These are phyloP conservation scores for Sporothrix euskadiensis DNA, from an alignment of 2,329 filamentous ascomycete species.

Conservation along the genomic window DNA sequence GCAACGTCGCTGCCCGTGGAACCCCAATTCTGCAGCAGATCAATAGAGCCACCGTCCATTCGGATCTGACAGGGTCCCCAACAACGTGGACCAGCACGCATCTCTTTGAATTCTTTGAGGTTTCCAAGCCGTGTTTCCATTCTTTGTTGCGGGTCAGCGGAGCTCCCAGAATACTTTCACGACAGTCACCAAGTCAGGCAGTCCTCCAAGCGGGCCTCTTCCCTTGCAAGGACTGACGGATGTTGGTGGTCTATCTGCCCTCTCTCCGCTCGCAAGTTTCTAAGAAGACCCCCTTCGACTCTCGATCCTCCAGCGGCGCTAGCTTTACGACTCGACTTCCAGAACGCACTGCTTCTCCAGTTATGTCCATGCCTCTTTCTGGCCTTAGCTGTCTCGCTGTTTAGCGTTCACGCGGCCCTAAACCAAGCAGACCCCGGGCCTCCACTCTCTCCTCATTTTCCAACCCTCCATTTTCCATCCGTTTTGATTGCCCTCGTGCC, in stretches of 20 bases:
- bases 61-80: not conserved
- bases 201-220: not conserved
- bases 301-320: not conserved
- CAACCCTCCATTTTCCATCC: constrained; percentile 9
- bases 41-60: not conserved
- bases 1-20: not conserved
- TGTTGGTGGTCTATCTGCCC: not conserved
- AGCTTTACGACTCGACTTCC: constrained; percentile 1
- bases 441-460: constrained; percentile 23
- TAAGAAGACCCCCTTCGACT: not conserved
- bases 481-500: constrained; percentile 16
- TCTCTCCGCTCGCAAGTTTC: too few relatives aligned
- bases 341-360: not conserved
- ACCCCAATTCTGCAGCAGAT: not conserved
- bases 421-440: not conserved
- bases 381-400: not conserved
- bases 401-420: constrained; percentile 18
- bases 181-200: constrained; percentile 1
- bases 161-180: not conserved
- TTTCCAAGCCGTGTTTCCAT: too few relatives aligned
- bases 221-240: not conserved
- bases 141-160: not conserved
- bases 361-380: not conserved
- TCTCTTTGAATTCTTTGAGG: not conserved
- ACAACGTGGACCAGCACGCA: not conserved